Evolutionary conservation across 225 moss, liverwort and hornwort species (phyloP), one percentile per base, ranked within the genome.

Genomic region (Pseudoscleropodium purum): DNA sequence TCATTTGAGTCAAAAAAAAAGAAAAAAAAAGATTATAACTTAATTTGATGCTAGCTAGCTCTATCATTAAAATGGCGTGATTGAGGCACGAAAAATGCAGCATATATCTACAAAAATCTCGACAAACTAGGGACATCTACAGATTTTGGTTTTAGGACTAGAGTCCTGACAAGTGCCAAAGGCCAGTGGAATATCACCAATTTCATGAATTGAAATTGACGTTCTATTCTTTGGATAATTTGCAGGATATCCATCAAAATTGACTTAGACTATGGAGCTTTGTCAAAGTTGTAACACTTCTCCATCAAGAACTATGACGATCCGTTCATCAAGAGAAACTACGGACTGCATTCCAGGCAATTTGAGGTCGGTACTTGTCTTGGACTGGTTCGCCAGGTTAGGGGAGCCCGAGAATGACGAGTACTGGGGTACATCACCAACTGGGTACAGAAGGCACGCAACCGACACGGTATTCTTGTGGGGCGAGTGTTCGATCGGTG

Each of bases 241-340:
- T 82, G 59, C 92, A 93, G 93, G 95, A 9, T 97, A 95, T 47
- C 95, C 93, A 13, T 93, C 93, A 88, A 95, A 95, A 68, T 95
- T 39, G 93, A 96, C 87, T 94, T 95, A 81, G 94, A 96, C 67
- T 95, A 95, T 51, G 93, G 93, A 79, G 97, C 95, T 29, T 75
- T 95, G 83, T 93, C 96, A 43, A 91, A 93, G 90, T 84, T 95
- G 86, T 96, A 95, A 77, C 91, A 94, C 85, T 95, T 95, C 83
- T 93, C 93, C 51, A 95, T 95, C 56, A 45, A 45, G 45, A 97
- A 95, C 60, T 78, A 93, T 60, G 95, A 94, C 9, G 95, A 96
- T 82, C 93, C 93, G 15, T 95, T 97, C 84, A 95, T 95, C 59
- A 93, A 95, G 66, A 94, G 95, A 81, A 95, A 95, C 79, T 93